Base-by-base conservation (phyloP, 2,329 filamentous ascomycete genomes). In the Paracorniculantispora psalliotae region DNA sequence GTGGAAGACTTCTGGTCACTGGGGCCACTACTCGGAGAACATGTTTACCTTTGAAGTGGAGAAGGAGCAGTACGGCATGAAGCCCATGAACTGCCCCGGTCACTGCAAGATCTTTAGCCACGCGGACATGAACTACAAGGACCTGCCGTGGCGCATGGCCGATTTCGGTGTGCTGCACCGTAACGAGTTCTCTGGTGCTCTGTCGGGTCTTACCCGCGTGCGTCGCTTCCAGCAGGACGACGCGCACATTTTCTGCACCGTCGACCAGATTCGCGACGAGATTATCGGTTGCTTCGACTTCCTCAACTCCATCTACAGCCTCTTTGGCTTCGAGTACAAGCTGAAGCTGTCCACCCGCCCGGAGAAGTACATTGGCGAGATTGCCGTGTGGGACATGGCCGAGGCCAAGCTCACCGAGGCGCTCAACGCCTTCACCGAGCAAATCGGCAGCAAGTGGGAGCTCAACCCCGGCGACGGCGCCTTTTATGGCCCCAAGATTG, bases 401-500 rank as follows among this genome's bases (percentile, higher is more conserved):
- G 94, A 99, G 75, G 81, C 79, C 17, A 91, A 89, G 72, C 81
- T 99, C 53, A 87, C 86, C 69, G 81, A 87, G 61, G 91, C 92
- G 19, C 81, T 99, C 51, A 83, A 94, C 64, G 82, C 87, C 63
- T 97, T 97, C 73, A 81, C 84, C 59, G 76, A 75, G 21, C 72
- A 74, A 59, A 73, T 74, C 37, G 83, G 87, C 61, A 81, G 86
- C 35, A 79, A 86, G 63, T 99, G 94, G 94, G 89, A 91, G 72
- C 80, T 96, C 54, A 96, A 97, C 75, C 89, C 91, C 61, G 94
- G 93, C 59, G 94, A 99, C 67, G 94, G 94, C 70, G 94, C 94
- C 56, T 99, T 97, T 77, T 99, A 99, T 73, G 94, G 94, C 1
- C 94, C 94, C 54, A 99, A 99, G 84, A 96, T 97, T 67, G 94